phyloP scores from a whole-genome alignment of 805 yeast species.

The Suhomyces faveliae region DNA sequence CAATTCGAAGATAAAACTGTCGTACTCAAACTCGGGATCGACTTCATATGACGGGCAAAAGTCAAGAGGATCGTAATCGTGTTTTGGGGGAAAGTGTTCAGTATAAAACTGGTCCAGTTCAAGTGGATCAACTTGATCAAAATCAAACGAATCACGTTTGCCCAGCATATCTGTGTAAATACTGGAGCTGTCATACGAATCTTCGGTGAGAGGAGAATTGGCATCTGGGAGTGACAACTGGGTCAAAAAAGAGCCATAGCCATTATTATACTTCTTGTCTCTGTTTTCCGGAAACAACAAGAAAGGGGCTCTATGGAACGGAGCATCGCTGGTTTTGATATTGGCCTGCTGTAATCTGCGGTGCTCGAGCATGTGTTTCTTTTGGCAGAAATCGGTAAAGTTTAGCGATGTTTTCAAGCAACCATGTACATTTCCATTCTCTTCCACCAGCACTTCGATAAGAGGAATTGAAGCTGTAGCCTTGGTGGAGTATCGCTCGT shows the following conservation, averaged over 20 bases:
- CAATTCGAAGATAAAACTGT: conserved; percentile 53
- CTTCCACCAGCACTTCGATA: conserved; percentile 20
- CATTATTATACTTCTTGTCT: conserved; percentile 45
- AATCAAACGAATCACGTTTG: no score
- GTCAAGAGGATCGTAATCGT: conserved; percentile 20
- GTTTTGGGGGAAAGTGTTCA: conserved; percentile 2
- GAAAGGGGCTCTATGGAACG: conserved; percentile 78
- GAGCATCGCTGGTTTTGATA: conserved; percentile 70
- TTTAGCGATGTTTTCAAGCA: conserved; percentile 56
- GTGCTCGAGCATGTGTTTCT: conserved; percentile 45
- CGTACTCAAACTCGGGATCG: conserved; percentile 47
- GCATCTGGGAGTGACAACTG: conserved; percentile 64
- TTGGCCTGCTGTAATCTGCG: conserved; percentile 61
- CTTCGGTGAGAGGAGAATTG: conserved; percentile 52
- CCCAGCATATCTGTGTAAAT: no score
- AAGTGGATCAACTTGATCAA: neutral
- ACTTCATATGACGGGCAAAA: conserved; percentile 28
- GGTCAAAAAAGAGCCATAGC: conserved; percentile 54
- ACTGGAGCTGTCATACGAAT: neutral
- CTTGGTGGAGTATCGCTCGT: conserved; percentile 58
- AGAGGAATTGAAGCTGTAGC: conserved; percentile 50
- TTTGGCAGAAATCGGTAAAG: conserved; percentile 59
- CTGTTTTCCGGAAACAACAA: conserved; percentile 54
- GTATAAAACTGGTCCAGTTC: neutral
- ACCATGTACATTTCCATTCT: conserved; percentile 26